Conservation (phyloP, 2,329 filamentous ascomycete genomes). For the Monilinia polystroma region DNA sequence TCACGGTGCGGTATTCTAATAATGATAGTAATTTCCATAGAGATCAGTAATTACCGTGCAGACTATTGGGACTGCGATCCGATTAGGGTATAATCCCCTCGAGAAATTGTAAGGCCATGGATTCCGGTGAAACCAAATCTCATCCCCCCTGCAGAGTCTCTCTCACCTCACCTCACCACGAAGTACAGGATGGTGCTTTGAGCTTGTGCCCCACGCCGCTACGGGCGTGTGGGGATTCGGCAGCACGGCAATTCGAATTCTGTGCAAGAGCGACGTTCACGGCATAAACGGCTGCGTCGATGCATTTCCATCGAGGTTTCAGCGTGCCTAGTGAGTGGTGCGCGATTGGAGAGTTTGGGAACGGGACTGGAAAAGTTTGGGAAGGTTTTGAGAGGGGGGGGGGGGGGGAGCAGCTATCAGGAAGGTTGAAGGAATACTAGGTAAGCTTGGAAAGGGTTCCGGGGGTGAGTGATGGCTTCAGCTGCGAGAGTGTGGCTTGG, state of each 20-base stretch:
- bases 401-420: background rate
- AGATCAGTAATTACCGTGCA: background rate
- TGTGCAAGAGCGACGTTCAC: background rate
- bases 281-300: background rate
- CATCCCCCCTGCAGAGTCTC: background rate
- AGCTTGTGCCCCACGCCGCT: background rate
- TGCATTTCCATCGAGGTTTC: conserved; percentile 9
- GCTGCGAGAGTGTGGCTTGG: conserved; percentile 10
- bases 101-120: background rate
- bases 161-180: background rate
- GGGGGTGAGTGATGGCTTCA: background rate
- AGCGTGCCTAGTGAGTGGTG: background rate
- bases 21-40: background rate
- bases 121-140: conserved; percentile 9
- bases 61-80: background rate
- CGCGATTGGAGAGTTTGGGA: background rate
- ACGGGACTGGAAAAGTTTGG: background rate
- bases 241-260: background rate
- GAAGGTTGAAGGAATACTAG: background rate
- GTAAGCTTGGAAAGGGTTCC: too few relatives aligned
- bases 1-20: too few relatives aligned
- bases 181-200: too few relatives aligned
- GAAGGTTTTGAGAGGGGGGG: background rate
- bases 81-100: background rate
- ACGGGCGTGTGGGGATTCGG: conserved; percentile 8